phyloP scores from a whole-genome alignment of 1,284 basidiomycete genomes.

The Sphagnurus paluster region DNA sequence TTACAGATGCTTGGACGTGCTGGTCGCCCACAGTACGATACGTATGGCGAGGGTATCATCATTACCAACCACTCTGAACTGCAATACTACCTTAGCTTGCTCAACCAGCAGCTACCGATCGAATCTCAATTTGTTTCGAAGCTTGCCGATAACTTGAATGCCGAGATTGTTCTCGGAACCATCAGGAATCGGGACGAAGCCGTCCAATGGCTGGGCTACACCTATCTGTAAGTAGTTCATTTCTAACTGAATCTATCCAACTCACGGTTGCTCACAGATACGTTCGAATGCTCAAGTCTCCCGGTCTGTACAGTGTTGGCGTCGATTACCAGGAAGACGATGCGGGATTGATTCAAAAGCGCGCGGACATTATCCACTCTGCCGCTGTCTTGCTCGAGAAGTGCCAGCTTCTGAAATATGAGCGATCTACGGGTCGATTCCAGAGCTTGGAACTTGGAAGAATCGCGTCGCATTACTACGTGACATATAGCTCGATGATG shows the following conservation, averaged over 20 bases:
- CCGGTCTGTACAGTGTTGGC: conserved; percentile 87
- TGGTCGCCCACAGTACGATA: conserved; percentile 97
- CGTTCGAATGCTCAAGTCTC: conserved; percentile 94
- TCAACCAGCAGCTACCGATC: conserved; percentile 97
- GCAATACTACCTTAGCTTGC: conserved; percentile 92
- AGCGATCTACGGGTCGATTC: conserved; percentile 87
- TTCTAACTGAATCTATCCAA: conserved; percentile 5
- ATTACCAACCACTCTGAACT: conserved; percentile 98
- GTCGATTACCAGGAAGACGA: conserved; percentile 93
- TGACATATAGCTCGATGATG: conserved; percentile 95
- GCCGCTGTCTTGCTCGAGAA: conserved; percentile 95
- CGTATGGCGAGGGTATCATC: conserved; percentile 96
- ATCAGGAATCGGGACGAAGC: conserved; percentile 96
- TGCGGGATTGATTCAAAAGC: conserved; percentile 85
- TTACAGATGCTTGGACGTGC: conserved; percentile 99
- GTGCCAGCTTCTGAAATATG: conserved; percentile 92
- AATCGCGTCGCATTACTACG: conserved; percentile 97
- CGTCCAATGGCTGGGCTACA: conserved; percentile 96
- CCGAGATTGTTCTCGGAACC: conserved; percentile 95
- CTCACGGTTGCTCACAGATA: conserved; percentile 51
- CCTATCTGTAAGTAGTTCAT: conserved; percentile 74
- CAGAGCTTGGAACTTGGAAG: conserved; percentile 90
- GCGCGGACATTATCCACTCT: conserved; percentile 92
- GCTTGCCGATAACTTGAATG: conserved; percentile 95
- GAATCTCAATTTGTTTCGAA: conserved; percentile 94